Conservation (phyloP, 345 rosid species). For the Diplotaxis tenuifolia region DNA sequence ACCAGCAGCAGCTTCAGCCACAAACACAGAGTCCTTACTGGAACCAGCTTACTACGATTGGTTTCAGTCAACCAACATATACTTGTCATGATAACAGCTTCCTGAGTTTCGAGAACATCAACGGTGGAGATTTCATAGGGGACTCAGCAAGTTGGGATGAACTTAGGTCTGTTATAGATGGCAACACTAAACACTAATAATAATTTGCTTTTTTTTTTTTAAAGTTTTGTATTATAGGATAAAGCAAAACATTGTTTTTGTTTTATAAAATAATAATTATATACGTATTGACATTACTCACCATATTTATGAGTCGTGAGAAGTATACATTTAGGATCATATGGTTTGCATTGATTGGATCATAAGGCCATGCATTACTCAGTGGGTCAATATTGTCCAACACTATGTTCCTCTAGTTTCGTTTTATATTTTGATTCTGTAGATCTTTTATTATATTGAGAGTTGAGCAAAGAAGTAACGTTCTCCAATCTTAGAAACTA, state of each 20-base stretch:
- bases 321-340: background rate
- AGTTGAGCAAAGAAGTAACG: background rate
- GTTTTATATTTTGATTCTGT: background rate
- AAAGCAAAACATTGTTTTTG: conserved; percentile 3
- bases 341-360: background rate
- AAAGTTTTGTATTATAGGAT: conserved; percentile 14
- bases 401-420: background rate
- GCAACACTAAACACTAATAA: conserved; percentile 30
- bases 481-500: conserved; percentile 11
- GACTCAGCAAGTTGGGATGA: conserved; percentile 67
- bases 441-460: background rate
- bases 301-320: background rate
- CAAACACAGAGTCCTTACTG: conserved; percentile 19
- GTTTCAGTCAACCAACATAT: conserved; percentile 15
- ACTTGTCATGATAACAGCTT: conserved; percentile 28
- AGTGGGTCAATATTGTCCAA: background rate
- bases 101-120: conserved; percentile 38
- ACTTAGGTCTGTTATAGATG: conserved; percentile 58
- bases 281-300: background rate
- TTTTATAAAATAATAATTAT: conserved; percentile 1
- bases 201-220: background rate
- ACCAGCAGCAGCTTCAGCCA: conserved; percentile 22
- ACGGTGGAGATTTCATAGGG: conserved; percentile 44
- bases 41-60: conserved; percentile 23
- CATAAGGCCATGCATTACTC: background rate